Conservation (phyloP, 441 rosid species). For the Populus hybrid region DNA sequence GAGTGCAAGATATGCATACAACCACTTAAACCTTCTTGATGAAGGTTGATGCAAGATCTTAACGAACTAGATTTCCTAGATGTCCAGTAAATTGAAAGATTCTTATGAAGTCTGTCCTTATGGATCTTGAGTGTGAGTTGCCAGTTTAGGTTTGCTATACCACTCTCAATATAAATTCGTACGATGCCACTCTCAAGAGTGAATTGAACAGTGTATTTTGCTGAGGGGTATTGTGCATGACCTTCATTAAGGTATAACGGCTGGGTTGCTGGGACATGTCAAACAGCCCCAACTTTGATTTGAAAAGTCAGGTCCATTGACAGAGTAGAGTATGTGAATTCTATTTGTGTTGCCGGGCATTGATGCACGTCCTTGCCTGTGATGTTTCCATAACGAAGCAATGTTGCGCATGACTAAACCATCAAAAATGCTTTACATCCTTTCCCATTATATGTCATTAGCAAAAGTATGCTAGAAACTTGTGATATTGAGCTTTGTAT, state of each 20-base stretch:
- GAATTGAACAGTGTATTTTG: not conserved
- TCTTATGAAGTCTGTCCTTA: not conserved
- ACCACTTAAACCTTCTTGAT: not conserved
- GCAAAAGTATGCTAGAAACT: not conserved
- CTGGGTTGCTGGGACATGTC: not conserved
- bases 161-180: not conserved
- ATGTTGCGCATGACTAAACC: not conserved
- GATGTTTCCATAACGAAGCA: not conserved
- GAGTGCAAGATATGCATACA: not conserved
- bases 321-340: not conserved
- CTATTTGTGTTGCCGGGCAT: not conserved
- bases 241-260: not conserved
- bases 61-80: no score
- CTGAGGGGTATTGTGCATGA: not conserved
- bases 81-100: no score
- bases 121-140: not conserved
- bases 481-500: not conserved
- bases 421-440: not conserved
- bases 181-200: not conserved
- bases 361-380: not conserved
- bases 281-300: not conserved
- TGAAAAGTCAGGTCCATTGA: not conserved
- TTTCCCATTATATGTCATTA: not conserved
- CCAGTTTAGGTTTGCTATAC: not conserved
- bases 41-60: not conserved